Conservation (phyloP, 371 early-diverging fungal genomes). For the Funneliformis caledonium region DNA sequence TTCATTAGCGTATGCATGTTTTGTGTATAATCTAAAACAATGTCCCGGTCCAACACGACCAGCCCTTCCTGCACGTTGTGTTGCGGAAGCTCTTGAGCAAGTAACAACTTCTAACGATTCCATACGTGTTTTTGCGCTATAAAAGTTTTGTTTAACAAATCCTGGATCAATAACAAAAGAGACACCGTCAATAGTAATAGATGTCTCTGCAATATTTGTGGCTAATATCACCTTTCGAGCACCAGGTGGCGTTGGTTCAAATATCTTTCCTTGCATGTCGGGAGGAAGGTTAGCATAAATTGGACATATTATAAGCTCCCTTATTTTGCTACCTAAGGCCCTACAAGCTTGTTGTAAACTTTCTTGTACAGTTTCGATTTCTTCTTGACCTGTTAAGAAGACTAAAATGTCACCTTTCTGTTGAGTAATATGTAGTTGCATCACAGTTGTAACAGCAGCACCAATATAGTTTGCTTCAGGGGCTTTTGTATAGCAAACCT, state of each 20-base stretch:
- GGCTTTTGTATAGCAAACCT: conserved; percentile 93
- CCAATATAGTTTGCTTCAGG: conserved; percentile 98
- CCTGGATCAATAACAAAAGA: conserved; percentile 90
- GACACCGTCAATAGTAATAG: conserved; percentile 97
- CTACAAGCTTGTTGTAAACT: conserved; percentile 77
- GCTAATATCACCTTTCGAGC: conserved; percentile 96
- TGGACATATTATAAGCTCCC: conserved; percentile 91
- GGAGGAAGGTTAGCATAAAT: conserved; percentile 95
- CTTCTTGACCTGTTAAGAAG: conserved; percentile 97
- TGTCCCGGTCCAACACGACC: conserved; percentile 98
- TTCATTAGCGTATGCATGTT: conserved; percentile 93
- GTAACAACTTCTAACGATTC: conserved; percentile 93
- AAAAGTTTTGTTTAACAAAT: conserved; percentile 94
- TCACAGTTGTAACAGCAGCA: conserved; percentile 92
- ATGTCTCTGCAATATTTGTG: conserved; percentile 99
- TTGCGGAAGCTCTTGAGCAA: conserved; percentile 95
- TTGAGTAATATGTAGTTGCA: conserved; percentile 95
- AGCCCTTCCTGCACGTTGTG: conserved; percentile 98
- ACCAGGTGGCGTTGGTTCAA: conserved; percentile 94
- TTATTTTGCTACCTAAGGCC: conserved; percentile 88
- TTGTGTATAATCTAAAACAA: conserved; percentile 97
- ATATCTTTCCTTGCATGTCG: conserved; percentile 93
- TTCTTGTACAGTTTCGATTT: conserved; percentile 95
- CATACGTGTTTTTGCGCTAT: conserved; percentile 95
- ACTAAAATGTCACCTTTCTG: conserved; percentile 95